phyloP scores from a whole-genome alignment of 148 eudicot genomes.

The Amaranthus cruentus region DNA sequence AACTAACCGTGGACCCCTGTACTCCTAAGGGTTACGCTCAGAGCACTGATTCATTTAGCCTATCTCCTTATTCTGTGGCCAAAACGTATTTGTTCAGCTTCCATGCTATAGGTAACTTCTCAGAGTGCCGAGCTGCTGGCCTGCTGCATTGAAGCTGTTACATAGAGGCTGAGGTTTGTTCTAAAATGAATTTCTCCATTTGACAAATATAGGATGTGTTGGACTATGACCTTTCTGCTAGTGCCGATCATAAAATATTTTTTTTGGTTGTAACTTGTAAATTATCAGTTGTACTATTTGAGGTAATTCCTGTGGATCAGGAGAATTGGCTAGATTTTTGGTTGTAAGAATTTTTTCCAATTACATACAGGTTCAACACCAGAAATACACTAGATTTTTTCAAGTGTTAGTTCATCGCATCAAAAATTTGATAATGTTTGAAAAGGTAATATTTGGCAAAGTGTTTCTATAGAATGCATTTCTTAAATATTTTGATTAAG shows the following conservation, averaged over 20 bases:
- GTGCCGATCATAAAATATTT: neutral
- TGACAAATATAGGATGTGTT: neutral
- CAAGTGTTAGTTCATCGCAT: no score
- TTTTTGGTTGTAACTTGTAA: neutral
- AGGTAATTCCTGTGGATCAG: no score
- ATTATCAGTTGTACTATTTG: no score
- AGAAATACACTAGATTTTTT: no score
- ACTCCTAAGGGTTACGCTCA: constrained; percentile 68
- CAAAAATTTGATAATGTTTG: no score
- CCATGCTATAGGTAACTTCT: constrained; percentile 71
- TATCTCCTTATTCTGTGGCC: constrained; percentile 43
- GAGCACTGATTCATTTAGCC: constrained; percentile 23
- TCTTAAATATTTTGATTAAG: no score
- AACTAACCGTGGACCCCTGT: constrained; percentile 58
- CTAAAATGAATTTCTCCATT: no score
- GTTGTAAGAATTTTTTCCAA: no score
- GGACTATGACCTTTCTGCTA: neutral
- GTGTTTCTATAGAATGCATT: no score
- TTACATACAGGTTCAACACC: no score
- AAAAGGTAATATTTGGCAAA: no score
- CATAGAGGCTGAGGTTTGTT: constrained; percentile 56
- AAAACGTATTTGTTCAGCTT: constrained; percentile 42
- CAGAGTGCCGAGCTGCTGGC: constrained; percentile 82
- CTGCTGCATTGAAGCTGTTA: constrained; percentile 63
- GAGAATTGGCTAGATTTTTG: no score